Evolutionary conservation across 1,284 basidiomycete species (phyloP), one percentile per base, ranked within the genome.

Genomic region (Ganoderma lucidum): DNA sequence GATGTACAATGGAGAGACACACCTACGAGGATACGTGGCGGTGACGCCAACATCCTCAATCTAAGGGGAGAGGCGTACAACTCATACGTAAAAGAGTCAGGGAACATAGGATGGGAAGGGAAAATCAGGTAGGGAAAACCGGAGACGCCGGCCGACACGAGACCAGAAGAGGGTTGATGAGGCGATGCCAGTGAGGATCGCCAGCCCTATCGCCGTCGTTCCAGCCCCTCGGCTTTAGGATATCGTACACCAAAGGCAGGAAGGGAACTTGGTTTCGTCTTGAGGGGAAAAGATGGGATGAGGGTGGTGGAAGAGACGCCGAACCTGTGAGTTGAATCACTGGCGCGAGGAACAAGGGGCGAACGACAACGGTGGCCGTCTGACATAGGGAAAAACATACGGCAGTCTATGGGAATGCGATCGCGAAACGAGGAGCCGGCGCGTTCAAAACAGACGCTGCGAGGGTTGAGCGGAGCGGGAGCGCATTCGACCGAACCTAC

Each of bases 301-400:
- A 48, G 45, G 23, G 19, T 37, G 32, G 44, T 19, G 69, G n/a
- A 51, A 6, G 39, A 62, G 37, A 56, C 48, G 42, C 60, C 32
- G 23, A 23, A 64, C 39, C 35, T 28, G 67, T 64, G 72, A 69
- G 72, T 73, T 73, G 72, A 73, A 73, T 73, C 72, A 69, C 72
- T 65, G 69, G 39, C 10, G 64, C 44, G 59, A 41, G 44, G 59
- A 60, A 23, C 35, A 48, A 56, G 65, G 23, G 48, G 48, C 48
- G 48, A 63, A 48, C 10, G 1, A 64, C 61, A 62, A 56, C 63
- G 62, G 44, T 63, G 62, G 65, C 48, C 44, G 58, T 55, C 30
- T 19, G 39, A 9, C 44, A 63, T 28, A 66, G 59, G 42, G 63
- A 42, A 51, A 62, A 62, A 61, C 55, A 66, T 30, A 64, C 58